phyloP scores from a whole-genome alignment of 371 early-diverging fungal species.

The Basidiobolus meristosporus region DNA sequence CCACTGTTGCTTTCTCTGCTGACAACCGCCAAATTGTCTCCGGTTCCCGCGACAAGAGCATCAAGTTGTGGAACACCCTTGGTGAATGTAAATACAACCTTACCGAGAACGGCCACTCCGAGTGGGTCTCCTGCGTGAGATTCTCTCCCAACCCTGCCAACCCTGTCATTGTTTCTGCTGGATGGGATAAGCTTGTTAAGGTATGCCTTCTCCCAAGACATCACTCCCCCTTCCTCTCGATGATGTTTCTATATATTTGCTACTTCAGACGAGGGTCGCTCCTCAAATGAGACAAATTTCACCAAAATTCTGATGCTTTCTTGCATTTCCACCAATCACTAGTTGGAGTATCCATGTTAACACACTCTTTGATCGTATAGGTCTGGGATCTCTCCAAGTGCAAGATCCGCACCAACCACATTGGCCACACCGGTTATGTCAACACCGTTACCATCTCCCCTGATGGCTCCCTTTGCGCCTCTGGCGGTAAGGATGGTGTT shows the following conservation, averaged over 20 bases:
- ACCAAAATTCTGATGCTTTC: conserved; percentile 8
- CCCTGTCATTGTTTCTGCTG: conserved; percentile 92
- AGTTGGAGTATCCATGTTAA: not conserved
- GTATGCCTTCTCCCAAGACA: no score
- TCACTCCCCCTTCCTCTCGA: no score
- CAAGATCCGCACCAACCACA: conserved; percentile 97
- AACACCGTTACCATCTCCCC: conserved; percentile 97
- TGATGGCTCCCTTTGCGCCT: conserved; percentile 99
- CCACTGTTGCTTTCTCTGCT: conserved; percentile 96
- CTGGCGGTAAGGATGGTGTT: conserved; percentile 98
- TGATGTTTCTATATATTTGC: conserved; percentile 25
- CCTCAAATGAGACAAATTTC: conserved; percentile 27
- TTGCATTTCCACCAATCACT: no score
- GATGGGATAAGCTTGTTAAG: conserved; percentile 99
- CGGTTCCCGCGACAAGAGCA: conserved; percentile 92
- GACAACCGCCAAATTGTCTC: conserved; percentile 98
- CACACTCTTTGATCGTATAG: conserved; percentile 18
- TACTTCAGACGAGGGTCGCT: conserved; percentile 35
- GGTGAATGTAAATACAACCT: no score
- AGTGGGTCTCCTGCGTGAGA: conserved; percentile 96
- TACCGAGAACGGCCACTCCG: conserved; percentile 89
- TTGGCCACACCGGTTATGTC: conserved; percentile 95
- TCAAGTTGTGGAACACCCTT: conserved; percentile 98
- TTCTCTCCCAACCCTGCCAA: conserved; percentile 97
- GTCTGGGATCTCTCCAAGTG: conserved; percentile 96